Conservation (phyloP, 768 basidiomycete genomes). For the Collybiopsis confluens region DNA sequence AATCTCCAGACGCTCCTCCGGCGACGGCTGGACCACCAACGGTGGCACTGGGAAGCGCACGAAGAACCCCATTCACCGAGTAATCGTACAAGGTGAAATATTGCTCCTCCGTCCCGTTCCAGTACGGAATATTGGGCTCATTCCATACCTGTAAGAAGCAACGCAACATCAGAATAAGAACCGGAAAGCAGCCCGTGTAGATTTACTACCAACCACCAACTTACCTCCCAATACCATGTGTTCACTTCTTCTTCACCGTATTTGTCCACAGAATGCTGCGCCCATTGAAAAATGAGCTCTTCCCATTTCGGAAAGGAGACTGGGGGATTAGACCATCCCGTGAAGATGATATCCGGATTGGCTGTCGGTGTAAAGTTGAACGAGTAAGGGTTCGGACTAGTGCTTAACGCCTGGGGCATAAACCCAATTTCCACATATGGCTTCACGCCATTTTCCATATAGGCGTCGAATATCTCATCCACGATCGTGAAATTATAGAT, state of each 20-base stretch:
- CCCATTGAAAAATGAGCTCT: slow-evolving; percentile 14
- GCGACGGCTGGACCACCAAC: slow-evolving; percentile 14
- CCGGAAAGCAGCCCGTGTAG: no score
- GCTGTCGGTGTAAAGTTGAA: slow-evolving; percentile 11
- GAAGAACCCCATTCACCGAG: slow-evolving; percentile 14
- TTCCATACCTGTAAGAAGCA: slow-evolving; percentile 15
- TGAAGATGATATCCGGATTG: slow-evolving; percentile 11
- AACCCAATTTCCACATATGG: slow-evolving; percentile 14
- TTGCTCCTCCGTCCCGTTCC: slow-evolving; percentile 15
- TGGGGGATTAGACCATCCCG: slow-evolving; percentile 14
- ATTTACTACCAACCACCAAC: neutral
- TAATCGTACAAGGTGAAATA: slow-evolving; percentile 15
- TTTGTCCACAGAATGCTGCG: slow-evolving; percentile 13
- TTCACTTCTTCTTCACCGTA: slow-evolving; percentile 13
- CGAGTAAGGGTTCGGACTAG: slow-evolving; percentile 12
- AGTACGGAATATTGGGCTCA: slow-evolving; percentile 15
- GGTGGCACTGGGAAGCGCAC: slow-evolving; percentile 13
- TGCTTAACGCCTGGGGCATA: slow-evolving; percentile 15
- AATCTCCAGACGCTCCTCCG: slow-evolving; percentile 13
- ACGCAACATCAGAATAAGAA: no score
- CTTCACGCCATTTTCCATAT: slow-evolving; percentile 14
- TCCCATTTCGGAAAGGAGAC: slow-evolving; percentile 13
- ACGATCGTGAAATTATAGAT: slow-evolving; percentile 15
- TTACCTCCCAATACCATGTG: slow-evolving; percentile 15
- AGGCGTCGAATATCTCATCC: slow-evolving; percentile 13